These are phyloP conservation scores for Aspergillus transmontanensis DNA, from an alignment of 2,329 filamentous ascomycete genomes.

Conservation along the genomic window DNA sequence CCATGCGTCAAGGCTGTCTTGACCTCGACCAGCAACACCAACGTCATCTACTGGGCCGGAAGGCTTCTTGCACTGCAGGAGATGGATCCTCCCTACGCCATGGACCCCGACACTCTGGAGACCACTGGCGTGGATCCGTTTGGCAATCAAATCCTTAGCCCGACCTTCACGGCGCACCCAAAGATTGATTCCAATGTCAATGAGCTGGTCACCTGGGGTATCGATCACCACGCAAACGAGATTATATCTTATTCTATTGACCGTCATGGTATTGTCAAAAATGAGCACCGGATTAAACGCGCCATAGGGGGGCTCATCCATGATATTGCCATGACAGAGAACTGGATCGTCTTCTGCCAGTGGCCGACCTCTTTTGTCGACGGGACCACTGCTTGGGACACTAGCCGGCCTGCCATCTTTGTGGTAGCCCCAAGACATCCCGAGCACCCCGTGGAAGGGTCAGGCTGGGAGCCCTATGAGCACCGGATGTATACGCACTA, in stretches of 20 bases:
- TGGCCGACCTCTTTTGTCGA: not conserved
- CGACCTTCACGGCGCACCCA: slow-evolving; percentile 49
- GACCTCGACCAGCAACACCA: slow-evolving; percentile 55
- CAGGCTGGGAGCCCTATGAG: not conserved
- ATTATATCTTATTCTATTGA: slow-evolving; percentile 46
- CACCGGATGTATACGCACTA: not conserved
- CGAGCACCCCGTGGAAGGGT: too few species aligned
- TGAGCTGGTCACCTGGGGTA: slow-evolving; percentile 41
- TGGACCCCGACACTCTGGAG: slow-evolving; percentile 45
- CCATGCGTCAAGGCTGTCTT: slow-evolving; percentile 31
- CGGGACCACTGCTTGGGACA: not conserved
- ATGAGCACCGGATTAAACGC: slow-evolving; percentile 45
- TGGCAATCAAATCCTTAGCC: slow-evolving; percentile 40
- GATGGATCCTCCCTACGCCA: slow-evolving; percentile 51
- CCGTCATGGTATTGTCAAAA: slow-evolving; percentile 38
- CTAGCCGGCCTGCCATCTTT: not conserved
- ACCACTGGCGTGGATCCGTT: slow-evolving; percentile 45
- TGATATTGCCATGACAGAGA: not conserved
- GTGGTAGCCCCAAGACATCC: not conserved
- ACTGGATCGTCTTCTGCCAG: not conserved
- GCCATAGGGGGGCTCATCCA: slow-evolving; percentile 34
- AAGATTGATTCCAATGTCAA: slow-evolving; percentile 48
- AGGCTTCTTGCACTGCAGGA: slow-evolving; percentile 51
- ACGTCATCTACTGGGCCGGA: slow-evolving; percentile 60
- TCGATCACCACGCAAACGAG: slow-evolving; percentile 48